phyloP scores from a whole-genome alignment of 176 grass and related monocot species.

The Musa schizocarpa region DNA sequence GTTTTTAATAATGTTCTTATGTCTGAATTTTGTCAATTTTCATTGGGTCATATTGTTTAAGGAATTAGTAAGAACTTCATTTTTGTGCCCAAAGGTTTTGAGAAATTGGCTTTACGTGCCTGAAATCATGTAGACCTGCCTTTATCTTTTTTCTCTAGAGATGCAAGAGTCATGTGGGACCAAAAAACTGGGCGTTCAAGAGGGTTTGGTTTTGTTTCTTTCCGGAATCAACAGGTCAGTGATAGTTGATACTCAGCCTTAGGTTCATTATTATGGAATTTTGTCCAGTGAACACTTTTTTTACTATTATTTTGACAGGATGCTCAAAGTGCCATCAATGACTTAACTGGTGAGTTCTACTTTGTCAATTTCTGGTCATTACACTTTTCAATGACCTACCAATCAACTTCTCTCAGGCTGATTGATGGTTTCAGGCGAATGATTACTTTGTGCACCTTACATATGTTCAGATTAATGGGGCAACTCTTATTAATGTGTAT shows the following conservation, averaged over 20 bases:
- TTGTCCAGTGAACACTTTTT: constrained; percentile 9
- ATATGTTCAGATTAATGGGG: too few species aligned
- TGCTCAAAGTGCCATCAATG: constrained; percentile 88
- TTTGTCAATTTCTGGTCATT: not conserved
- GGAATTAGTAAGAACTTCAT: too few species aligned
- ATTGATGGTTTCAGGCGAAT: too few species aligned
- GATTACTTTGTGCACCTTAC: too few species aligned
- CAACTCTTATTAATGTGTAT: too few species aligned
- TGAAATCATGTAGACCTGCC: too few species aligned
- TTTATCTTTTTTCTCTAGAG: too few species aligned
- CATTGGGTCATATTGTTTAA: too few species aligned
- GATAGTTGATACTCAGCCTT: not conserved
- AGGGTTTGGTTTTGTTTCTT: constrained; percentile 23
- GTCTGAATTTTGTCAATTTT: constrained; percentile 3
- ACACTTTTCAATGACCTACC: not conserved
- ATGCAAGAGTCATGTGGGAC: not conserved
- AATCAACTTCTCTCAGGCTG: not conserved
- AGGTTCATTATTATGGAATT: not conserved
- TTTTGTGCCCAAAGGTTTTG: too few species aligned
- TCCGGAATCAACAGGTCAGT: constrained; percentile 19
- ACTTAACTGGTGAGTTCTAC: constrained; percentile 46
- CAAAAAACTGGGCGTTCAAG: constrained; percentile 22
- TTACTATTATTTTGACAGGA: constrained; percentile 48
- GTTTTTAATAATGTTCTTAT: not conserved
- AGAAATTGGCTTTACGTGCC: too few species aligned